These are phyloP conservation scores for Globisporangium iwayamae DNA, from an alignment of 352 stramenopile genomes.

Conservation along the genomic window DNA sequence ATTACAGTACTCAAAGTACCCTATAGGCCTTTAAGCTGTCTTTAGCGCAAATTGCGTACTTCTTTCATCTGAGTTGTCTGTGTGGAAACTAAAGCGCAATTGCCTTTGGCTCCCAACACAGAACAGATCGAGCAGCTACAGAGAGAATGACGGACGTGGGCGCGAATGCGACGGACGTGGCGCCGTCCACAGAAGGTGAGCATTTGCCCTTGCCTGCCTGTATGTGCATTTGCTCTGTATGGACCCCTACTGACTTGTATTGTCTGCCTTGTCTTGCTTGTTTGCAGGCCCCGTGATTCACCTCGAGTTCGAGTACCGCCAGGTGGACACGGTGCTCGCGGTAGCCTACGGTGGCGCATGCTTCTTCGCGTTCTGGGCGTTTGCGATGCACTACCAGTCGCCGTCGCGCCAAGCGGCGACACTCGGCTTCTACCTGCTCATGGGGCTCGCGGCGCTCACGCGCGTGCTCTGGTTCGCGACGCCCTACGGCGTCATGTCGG, in stretches of 20 bases:
- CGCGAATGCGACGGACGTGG: slow-evolving; percentile 2
- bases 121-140: background rate
- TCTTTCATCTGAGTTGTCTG: background rate
- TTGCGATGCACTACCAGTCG: slow-evolving; percentile 64
- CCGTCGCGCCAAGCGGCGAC: slow-evolving; percentile 56
- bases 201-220: background rate
- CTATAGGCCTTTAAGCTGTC: no score
- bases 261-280: background rate
- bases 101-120: background rate
- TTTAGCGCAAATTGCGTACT: background rate
- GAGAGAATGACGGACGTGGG: slow-evolving; percentile 2
- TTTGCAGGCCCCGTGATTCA: slow-evolving; percentile 53
- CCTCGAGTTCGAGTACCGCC: slow-evolving; percentile 74
- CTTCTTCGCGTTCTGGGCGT: slow-evolving; percentile 81
- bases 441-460: slow-evolving; percentile 58
- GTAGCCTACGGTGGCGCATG: slow-evolving; percentile 71
- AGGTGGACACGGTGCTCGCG: slow-evolving; percentile 76
- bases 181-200: slow-evolving; percentile 16
- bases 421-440: slow-evolving; percentile 80
- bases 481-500: slow-evolving; percentile 66
- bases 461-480: slow-evolving; percentile 75
- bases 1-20: no score
- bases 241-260: background rate
- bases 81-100: background rate
- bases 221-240: background rate